Evolutionary conservation across 2,329 filamentous ascomycete genomes (phyloP).

Genomic region (Talaromyces amestolkiae): DNA sequence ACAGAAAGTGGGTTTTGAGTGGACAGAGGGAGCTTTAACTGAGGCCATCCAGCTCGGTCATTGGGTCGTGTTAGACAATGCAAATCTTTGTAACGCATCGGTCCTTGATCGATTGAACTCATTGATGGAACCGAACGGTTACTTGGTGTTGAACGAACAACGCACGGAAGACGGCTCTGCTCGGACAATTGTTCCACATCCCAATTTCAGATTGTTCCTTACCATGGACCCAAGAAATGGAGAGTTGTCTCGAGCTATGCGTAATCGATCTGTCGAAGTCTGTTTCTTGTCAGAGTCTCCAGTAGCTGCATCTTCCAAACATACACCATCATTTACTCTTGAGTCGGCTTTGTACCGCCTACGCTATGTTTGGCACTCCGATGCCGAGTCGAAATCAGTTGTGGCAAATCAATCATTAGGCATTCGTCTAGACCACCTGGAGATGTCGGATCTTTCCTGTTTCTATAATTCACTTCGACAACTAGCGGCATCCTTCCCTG

Average conservation of each 20-base stretch:
- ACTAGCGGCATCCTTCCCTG: conserved; percentile 23
- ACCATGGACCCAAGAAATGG: conserved; percentile 91
- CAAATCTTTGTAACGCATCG: conserved; percentile 92
- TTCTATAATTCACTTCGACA: conserved; percentile 32
- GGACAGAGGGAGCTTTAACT: conserved; percentile 90
- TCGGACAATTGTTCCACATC: conserved; percentile 75
- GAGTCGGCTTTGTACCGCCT: conserved; percentile 43
- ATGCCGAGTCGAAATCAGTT: conserved; percentile 19
- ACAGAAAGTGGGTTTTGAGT: conserved; percentile 82
- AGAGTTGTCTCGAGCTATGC: conserved; percentile 92
- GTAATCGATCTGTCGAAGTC: conserved; percentile 90
- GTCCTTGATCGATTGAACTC: conserved; percentile 94
- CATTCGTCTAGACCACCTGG: conserved; percentile 39
- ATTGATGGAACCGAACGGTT: conserved; percentile 83
- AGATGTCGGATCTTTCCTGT: conserved; percentile 33
- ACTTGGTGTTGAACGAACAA: conserved; percentile 89
- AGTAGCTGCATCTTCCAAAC: conserved; percentile 19
- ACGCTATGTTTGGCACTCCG: conserved; percentile 33
- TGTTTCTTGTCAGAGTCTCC: conserved; percentile 59
- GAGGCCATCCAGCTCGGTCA: conserved; percentile 80
- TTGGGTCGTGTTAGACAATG: conserved; percentile 95
- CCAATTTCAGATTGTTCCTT: conserved; percentile 86
- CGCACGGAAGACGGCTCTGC: conserved; percentile 78
- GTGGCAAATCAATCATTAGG: conserved; percentile 26
- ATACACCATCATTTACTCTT: conserved; percentile 36